These are phyloP conservation scores for Stephania cephalantha DNA, from an alignment of 164 flowering plant genomes.

Conservation along the genomic window DNA sequence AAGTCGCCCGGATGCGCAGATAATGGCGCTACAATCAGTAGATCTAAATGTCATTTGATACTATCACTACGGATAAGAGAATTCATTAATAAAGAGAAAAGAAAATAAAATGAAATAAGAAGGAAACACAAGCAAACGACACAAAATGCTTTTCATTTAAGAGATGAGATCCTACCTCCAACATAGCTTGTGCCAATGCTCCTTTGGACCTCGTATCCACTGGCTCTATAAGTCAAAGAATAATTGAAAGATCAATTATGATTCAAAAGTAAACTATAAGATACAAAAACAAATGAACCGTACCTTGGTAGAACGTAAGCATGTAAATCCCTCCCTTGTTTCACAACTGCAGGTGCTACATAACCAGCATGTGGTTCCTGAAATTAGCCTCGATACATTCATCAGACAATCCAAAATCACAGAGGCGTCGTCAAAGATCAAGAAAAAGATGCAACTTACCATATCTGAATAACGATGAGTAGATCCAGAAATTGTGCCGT, in stretches of 20 bases:
- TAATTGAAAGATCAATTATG: conserved; percentile 1
- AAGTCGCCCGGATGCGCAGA: not conserved
- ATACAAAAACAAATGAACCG: not conserved
- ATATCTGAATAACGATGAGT: conserved; percentile 25
- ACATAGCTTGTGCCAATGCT: conserved; percentile 20
- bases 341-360: conserved; percentile 17
- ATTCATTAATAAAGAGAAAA: not conserved
- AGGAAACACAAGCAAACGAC: not conserved
- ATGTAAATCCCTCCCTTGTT: conserved; percentile 19
- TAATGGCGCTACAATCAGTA: too few relatives aligned
- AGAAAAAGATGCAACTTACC: conserved; percentile 14
- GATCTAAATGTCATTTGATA: too few relatives aligned
- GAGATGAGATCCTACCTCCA: conserved; percentile 23
- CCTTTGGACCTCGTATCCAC: conserved; percentile 22
- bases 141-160: not conserved
- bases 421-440: conserved; percentile 1
- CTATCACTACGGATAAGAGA: not conserved
- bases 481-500: conserved; percentile 28
- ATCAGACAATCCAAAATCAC: conserved; percentile 4
- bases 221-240: conserved; percentile 18
- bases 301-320: conserved; percentile 29
- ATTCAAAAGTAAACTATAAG: conserved; percentile 3
- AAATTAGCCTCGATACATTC: conserved; percentile 3
- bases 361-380: conserved; percentile 48
- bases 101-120: not conserved